Conservation (phyloP, 176 grass and related monocot species). For the Carex littledalei region DNA sequence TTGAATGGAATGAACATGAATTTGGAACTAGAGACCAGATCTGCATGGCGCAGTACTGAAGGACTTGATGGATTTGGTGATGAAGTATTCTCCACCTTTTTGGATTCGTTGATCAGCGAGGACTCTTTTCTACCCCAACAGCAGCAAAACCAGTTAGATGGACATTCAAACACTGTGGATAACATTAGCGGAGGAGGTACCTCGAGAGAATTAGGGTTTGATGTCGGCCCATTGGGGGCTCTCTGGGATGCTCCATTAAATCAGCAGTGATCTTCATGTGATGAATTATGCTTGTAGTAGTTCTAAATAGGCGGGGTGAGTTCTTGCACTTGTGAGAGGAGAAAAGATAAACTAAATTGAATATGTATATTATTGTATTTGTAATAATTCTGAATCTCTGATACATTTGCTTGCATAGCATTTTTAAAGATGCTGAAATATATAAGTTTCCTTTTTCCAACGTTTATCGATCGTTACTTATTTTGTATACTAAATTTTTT, state of each 20-base stretch:
- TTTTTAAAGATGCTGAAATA: not conserved
- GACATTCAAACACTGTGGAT: not conserved
- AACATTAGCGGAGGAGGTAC: not conserved
- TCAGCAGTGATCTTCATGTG: not conserved
- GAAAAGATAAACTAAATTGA: not conserved
- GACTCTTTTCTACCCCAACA: conserved; percentile 2
- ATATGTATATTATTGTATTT: not conserved
- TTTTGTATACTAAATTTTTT: not conserved
- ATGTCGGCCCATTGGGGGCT: not conserved
- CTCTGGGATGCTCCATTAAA: conserved; percentile 11
- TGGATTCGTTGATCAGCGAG: conserved; percentile 45
- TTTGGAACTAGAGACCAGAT: conserved; percentile 8
- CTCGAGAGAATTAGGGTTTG: conserved; percentile 21
- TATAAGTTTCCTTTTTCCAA: not conserved
- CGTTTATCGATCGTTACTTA: not conserved
- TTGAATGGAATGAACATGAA: conserved; percentile 11
- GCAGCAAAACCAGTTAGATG: conserved; percentile 7
- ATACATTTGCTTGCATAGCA: not conserved
- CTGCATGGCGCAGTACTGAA: not conserved
- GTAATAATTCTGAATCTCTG: not conserved
- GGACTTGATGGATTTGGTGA: conserved; percentile 30
- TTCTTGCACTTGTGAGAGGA: not conserved
- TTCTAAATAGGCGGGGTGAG: not conserved
- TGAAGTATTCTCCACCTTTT: conserved; percentile 51
- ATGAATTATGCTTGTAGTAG: not conserved